A percentile compares a stretch with the other conserved stretches of the same genome.
Conservation (phyloP, 2,329 filamentous ascomycete species). For the Westerdykella sp. region DNA sequence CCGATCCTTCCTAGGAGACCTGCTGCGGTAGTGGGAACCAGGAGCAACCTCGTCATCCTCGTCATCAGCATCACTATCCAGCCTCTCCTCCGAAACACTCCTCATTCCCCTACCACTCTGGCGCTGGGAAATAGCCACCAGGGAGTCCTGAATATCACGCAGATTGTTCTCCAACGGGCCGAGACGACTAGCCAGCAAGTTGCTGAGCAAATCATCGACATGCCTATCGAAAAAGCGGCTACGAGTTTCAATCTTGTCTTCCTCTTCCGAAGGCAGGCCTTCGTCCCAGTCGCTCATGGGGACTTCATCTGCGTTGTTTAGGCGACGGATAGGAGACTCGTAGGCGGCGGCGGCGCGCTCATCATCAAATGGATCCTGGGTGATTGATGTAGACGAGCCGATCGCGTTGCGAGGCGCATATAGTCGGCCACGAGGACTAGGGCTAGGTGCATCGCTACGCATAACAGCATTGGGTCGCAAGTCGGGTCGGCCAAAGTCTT, state of each 20-base stretch:
- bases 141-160: slow-evolving; percentile 63
- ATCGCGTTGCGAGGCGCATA: slow-evolving; percentile 20
- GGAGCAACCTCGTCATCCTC: slow-evolving; percentile 69
- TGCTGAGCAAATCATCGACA: slow-evolving; percentile 79
- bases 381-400: slow-evolving; percentile 33
- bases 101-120: slow-evolving; percentile 49
- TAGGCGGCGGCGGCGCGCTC: slow-evolving; percentile 52
- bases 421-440: slow-evolving; percentile 40
- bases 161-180: slow-evolving; percentile 77
- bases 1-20: slow-evolving; percentile 72
- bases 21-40: slow-evolving; percentile 53
- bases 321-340: slow-evolving; percentile 54
- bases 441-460: slow-evolving; percentile 67
- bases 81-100: slow-evolving; percentile 62
- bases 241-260: slow-evolving; percentile 72
- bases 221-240: slow-evolving; percentile 86
- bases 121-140: slow-evolving; percentile 53
- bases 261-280: slow-evolving; percentile 66
- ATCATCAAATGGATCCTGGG: slow-evolving; percentile 56
- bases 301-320: slow-evolving; percentile 58
- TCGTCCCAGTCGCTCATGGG: slow-evolving; percentile 89
- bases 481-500: slow-evolving; percentile 27
- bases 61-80: slow-evolving; percentile 88
- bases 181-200: slow-evolving; percentile 67
- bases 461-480: slow-evolving; percentile 39